Evolutionary conservation across 805 yeast species (phyloP).

Genomic region (Candida pini): DNA sequence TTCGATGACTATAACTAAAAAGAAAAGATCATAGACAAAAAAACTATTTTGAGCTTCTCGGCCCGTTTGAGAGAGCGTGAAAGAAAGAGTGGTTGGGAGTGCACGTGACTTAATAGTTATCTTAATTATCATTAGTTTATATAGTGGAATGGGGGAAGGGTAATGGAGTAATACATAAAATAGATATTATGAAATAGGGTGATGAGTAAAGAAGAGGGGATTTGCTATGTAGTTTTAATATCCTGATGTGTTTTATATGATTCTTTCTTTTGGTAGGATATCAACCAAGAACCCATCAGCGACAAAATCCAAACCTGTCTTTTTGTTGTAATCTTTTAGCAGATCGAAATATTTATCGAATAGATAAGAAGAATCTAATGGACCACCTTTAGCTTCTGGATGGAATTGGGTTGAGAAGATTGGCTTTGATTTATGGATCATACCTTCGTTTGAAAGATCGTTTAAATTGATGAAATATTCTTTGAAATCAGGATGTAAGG

Average conservation of each 20-base stretch:
- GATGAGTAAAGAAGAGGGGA: neutral
- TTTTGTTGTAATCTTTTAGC: constrained; percentile 51
- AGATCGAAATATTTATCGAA: constrained; percentile 84
- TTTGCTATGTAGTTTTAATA: neutral
- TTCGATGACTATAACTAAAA: no score
- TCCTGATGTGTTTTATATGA: constrained; percentile 27
- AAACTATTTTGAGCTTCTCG: no score
- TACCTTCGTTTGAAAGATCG: constrained; percentile 96
- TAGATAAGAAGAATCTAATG: constrained; percentile 84
- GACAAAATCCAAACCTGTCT: constrained; percentile 37
- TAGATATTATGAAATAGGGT: no score
- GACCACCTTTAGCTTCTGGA: constrained; percentile 99
- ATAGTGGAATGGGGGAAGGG: neutral
- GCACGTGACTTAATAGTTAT: no score
- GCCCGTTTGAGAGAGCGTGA: no score
- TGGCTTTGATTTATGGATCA: constrained; percentile 83
- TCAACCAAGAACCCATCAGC: constrained; percentile 47
- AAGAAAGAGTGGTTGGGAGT: no score
- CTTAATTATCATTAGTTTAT: neutral
- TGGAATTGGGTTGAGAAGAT: constrained; percentile 97
- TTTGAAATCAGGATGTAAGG: constrained; percentile 72
- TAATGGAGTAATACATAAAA: neutral
- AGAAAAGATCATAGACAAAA: no score
- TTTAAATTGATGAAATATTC: constrained; percentile 90
- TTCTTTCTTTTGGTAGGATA: constrained; percentile 62